Conservation (phyloP, 2,329 filamentous ascomycete genomes). For the Sphaerulina vaccinii region DNA sequence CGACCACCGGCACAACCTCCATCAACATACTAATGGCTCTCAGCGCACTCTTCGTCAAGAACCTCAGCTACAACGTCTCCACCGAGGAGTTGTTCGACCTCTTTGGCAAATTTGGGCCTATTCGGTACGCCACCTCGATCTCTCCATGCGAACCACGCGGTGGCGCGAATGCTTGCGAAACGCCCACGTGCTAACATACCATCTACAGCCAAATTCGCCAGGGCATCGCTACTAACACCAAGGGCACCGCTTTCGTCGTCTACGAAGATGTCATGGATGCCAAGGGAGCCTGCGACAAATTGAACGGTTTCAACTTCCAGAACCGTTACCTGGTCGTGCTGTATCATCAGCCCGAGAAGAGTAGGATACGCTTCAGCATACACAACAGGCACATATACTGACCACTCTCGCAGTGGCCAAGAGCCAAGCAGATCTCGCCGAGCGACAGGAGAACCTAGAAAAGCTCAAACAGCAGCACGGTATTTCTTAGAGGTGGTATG, state of each 20-base stretch:
- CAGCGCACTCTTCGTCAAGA: constrained; percentile 99
- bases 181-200: constrained; percentile 13
- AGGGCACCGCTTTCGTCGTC: constrained; percentile 97
- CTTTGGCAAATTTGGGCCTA: constrained; percentile 95
- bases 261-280: constrained; percentile 99
- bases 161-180: background rate
- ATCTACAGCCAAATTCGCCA: constrained; percentile 85
- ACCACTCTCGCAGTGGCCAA: constrained; percentile 54
- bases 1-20: constrained; percentile 4
- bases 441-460: constrained; percentile 95
- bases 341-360: constrained; percentile 57
- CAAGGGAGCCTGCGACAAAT: constrained; percentile 97
- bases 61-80: constrained; percentile 99
- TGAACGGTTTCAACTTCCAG: constrained; percentile 99
- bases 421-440: constrained; percentile 72
- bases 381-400: constrained; percentile 5
- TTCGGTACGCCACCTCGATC: constrained; percentile 65
- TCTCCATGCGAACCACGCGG: constrained; percentile 5
- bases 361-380: constrained; percentile 3
- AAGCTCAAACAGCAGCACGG: constrained; percentile 96
- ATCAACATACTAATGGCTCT: constrained; percentile 23
- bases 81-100: constrained; percentile 97
- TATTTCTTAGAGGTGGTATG: constrained; percentile 70
- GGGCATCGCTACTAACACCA: constrained; percentile 94
- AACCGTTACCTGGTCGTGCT: constrained; percentile 94